Evolutionary conservation across 1,284 basidiomycete genomes (phyloP).

Genomic region (Pseudozyma sp.): DNA sequence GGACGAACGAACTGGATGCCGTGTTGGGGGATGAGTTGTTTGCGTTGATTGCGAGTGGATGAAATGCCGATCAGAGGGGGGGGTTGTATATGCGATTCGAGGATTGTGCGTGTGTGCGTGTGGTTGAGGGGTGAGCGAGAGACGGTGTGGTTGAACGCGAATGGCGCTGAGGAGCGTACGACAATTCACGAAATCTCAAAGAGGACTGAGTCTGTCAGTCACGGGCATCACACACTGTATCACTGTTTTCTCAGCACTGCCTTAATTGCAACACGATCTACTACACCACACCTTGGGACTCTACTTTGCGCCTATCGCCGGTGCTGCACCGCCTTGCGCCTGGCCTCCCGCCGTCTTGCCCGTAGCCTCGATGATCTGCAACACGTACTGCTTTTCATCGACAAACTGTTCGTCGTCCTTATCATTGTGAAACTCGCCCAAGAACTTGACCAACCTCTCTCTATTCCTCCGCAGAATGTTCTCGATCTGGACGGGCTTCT

Average conservation of each 20-base stretch:
- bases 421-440: slow-evolving; percentile 96
- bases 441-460: slow-evolving; percentile 88
- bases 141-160: too few relatives aligned
- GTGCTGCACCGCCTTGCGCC: not conserved
- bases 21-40: slow-evolving; percentile 40
- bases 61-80: not conserved
- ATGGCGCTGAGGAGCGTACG: too few relatives aligned
- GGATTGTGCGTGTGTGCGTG: too few relatives aligned
- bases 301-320: slow-evolving; percentile 20
- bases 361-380: slow-evolving; percentile 64
- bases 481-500: slow-evolving; percentile 96
- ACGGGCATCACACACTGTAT: not conserved
- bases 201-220: too few relatives aligned
- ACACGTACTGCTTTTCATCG: slow-evolving; percentile 67
- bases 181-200: too few relatives aligned
- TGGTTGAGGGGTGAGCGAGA: too few relatives aligned
- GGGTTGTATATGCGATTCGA: not conserved
- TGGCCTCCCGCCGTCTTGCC: slow-evolving; percentile 7
- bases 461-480: slow-evolving; percentile 90
- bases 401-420: slow-evolving; percentile 76
- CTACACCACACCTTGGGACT: too few relatives aligned
- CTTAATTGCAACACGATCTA: too few relatives aligned
- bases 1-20: slow-evolving; percentile 37
- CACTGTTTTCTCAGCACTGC: not conserved
- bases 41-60: slow-evolving; percentile 39